A percentile compares a stretch with the other conserved stretches of the same genome.
Conservation (phyloP, 495 filamentous ascomycete species). For the Entonaema liquescens region DNA sequence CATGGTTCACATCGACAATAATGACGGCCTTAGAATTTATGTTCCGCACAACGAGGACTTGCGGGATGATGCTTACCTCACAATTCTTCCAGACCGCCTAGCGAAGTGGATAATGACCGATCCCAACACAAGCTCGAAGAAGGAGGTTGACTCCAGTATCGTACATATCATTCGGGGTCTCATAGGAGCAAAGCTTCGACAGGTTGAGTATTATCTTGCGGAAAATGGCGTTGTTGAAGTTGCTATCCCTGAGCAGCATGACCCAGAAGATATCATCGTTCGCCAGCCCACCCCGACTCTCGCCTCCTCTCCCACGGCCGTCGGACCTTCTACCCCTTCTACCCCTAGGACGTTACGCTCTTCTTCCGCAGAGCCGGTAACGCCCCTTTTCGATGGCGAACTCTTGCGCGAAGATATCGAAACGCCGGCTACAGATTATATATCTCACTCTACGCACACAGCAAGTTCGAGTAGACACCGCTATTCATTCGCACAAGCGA, state of each 20-base stretch:
- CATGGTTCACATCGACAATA: conserved; percentile 48
- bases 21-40: conserved; percentile 46
- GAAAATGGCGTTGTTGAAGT: conserved; percentile 14
- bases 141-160: neutral
- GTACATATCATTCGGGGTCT: neutral
- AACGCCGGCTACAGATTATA: conserved; percentile 9
- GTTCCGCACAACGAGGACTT: conserved; percentile 47
- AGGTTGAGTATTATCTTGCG: conserved; percentile 35
- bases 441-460: neutral
- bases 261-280: neutral
- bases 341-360: conserved; percentile 10
- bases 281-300: neutral
- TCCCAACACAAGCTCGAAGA: conserved; percentile 34
- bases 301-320: conserved; percentile 13
- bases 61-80: conserved; percentile 49
- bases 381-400: conserved; percentile 7
- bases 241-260: conserved; percentile 9
- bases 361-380: conserved; percentile 1
- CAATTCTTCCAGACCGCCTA: conserved; percentile 45
- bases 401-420: neutral
- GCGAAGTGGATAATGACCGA: conserved; percentile 49
- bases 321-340: conserved; percentile 18
- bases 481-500: too few species aligned
- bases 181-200: conserved; percentile 22
- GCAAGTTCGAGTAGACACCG: neutral